phyloP scores from a whole-genome alignment of 2,329 filamentous ascomycete species.

The Fusarium dimerum region DNA sequence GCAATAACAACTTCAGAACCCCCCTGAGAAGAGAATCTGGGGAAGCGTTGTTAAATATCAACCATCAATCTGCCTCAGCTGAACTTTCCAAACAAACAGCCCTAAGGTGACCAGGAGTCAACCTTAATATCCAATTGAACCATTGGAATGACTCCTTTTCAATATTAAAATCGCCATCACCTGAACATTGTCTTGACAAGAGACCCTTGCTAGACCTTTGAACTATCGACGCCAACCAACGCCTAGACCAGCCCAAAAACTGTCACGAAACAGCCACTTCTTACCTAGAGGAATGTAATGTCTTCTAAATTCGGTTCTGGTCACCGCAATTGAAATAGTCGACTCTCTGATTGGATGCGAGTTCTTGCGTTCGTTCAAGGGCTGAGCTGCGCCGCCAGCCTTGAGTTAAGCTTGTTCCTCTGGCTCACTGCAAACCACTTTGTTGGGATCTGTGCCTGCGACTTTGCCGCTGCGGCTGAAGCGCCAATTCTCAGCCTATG shows the following conservation, averaged over 20 bases:
- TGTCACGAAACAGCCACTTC: not conserved
- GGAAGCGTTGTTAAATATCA: too few species aligned
- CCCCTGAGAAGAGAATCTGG: too few species aligned
- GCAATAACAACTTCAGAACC: too few species aligned
- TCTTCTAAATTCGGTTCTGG: not conserved
- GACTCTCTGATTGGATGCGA: not conserved
- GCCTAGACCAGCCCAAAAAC: not conserved
- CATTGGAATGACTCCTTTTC: not conserved
- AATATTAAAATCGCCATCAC: not conserved
- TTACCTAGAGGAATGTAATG: not conserved
- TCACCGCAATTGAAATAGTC: not conserved
- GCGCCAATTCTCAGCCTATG: too few species aligned
- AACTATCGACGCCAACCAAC: not conserved
- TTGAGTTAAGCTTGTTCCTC: not conserved
- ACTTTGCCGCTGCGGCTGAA: too few species aligned
- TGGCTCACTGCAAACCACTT: too few species aligned
- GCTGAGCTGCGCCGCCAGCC: not conserved
- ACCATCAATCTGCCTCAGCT: not conserved
- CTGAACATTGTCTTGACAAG: not conserved
- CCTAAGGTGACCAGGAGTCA: not conserved
- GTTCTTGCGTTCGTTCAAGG: not conserved
- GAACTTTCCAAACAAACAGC: too few species aligned
- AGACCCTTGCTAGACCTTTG: not conserved
- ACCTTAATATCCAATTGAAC: not conserved
- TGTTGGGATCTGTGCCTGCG: too few species aligned